These are phyloP conservation scores for Kwoniella mangroviensis DNA, from an alignment of 768 basidiomycete species.

Conservation along the genomic window DNA sequence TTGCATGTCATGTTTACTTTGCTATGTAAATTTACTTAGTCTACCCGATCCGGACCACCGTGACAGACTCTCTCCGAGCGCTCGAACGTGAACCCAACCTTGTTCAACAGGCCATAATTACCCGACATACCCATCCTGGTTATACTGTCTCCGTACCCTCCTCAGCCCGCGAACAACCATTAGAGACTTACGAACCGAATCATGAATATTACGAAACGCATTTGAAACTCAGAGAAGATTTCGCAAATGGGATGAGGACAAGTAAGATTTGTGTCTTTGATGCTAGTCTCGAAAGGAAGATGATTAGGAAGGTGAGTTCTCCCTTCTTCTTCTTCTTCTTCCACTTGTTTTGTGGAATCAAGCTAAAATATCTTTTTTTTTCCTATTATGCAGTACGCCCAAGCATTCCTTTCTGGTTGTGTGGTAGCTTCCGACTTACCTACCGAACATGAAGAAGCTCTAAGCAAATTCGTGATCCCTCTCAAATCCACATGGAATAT, in stretches of 20 bases:
- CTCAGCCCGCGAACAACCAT: constrained; percentile 31
- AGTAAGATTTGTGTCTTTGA: constrained; percentile 56
- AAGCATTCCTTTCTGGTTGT: constrained; percentile 53
- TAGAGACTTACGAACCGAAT: constrained; percentile 47
- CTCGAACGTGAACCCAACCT: constrained; percentile 10
- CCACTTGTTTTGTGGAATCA: background rate
- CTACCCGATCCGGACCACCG: constrained; percentile 53
- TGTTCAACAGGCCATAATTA: constrained; percentile 24
- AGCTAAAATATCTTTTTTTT: too few relatives aligned
- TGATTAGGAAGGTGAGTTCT: constrained; percentile 50
- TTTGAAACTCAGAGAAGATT: constrained; percentile 42
- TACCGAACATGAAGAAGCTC: constrained; percentile 51
- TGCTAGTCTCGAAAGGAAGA: constrained; percentile 51
- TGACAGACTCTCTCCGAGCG: constrained; percentile 35
- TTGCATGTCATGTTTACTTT: too few relatives aligned
- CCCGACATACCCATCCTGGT: constrained; percentile 50
- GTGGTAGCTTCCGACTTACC: constrained; percentile 55
- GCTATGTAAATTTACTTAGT: constrained; percentile 24
- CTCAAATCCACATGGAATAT: constrained; percentile 49
- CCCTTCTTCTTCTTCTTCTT: background rate
- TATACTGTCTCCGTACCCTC: constrained; percentile 40
- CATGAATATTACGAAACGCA: constrained; percentile 49
- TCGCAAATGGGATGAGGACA: constrained; percentile 51
- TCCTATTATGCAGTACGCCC: constrained; percentile 49
- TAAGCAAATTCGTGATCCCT: constrained; percentile 47